Base-by-base conservation (phyloP, 2,329 filamentous ascomycete genomes). In the Colletotrichum lini region DNA sequence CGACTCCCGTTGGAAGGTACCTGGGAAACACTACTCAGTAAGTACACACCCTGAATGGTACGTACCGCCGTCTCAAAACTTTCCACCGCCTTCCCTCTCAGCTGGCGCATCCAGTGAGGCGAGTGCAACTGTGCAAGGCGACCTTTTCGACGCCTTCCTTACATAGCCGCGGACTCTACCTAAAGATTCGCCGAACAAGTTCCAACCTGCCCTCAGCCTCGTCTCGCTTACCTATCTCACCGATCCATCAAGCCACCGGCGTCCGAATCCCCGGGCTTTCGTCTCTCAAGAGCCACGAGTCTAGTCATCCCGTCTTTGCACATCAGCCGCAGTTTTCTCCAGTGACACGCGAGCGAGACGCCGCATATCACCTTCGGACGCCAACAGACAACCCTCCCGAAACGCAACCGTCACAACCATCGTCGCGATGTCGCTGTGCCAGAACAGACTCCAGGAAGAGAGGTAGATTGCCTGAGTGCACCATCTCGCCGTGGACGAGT, bases 391-490 rank as follows among this genome's bases (percentile, higher is more conserved):
- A 30, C 45, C 42, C 15, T 15, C 30, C 21, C 10, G 35, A 13
- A 13, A 44, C 53, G 38, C 15, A 21, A 7, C 9, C 18, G 44
- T 42, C 35, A 50, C n/a, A 45, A 35, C 49, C 74, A 77, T 68
- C 40, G 40, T 52, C 73, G 81, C 67, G 72, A 98, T 98, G 94
- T 93, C 95, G 76, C 89, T 98, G 63, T 98, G 95, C 80, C 90
- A 93, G 79, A 97, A 97, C 80, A 90, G 96, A 72, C 88, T 98
- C 49, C 92, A 94, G 75, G 95, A 97, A 83, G 95, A 98, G 86
- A 88, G 94, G 94, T 95, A 87, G 75, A 89, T 82, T 38, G 18
- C 40, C 44, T 62, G 65, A 72, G 52, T 75, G 50, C 44, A 21
- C 30, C 26, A 12, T 42, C 54, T 40, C 38, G 73, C 50, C 7